Evolutionary conservation across 495 filamentous ascomycete genomes (phyloP).

Genomic region (Polyplosphaeria fusca): DNA sequence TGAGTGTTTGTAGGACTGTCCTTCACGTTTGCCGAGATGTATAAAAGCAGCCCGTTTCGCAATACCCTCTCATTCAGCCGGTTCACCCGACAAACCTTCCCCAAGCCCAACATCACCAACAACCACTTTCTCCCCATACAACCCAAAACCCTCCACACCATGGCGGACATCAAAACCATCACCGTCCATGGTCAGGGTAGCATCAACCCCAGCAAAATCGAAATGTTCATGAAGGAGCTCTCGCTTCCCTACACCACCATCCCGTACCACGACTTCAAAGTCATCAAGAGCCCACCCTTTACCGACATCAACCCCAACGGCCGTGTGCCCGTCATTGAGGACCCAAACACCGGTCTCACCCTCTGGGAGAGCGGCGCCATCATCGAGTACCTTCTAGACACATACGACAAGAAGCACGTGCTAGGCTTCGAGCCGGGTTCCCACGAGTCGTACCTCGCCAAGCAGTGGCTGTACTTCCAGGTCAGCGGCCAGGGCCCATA

Average conservation of each 20-base stretch:
- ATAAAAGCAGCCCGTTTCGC: too few relatives aligned
- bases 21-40: too few relatives aligned
- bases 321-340: slow-evolving; percentile 56
- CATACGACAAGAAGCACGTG: slow-evolving; percentile 62
- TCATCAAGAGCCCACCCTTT: neutral
- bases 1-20: too few relatives aligned
- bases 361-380: slow-evolving; percentile 76
- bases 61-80: too few relatives aligned
- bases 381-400: slow-evolving; percentile 67
- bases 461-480: slow-evolving; percentile 69
- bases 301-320: slow-evolving; percentile 1
- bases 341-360: slow-evolving; percentile 63
- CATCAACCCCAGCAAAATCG: slow-evolving; percentile 3
- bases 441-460: slow-evolving; percentile 50
- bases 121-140: too few relatives aligned
- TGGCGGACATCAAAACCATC: slow-evolving; percentile 3
- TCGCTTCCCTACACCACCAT: neutral
- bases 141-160: too few relatives aligned
- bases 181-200: neutral
- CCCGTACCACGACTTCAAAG: neutral
- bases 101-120: too few relatives aligned
- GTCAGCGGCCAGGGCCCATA: slow-evolving; percentile 66
- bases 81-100: too few relatives aligned
- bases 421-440: slow-evolving; percentile 53
- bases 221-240: neutral